phyloP scores from a whole-genome alignment of 345 rosid species.

The Noccaea caerulescens region DNA sequence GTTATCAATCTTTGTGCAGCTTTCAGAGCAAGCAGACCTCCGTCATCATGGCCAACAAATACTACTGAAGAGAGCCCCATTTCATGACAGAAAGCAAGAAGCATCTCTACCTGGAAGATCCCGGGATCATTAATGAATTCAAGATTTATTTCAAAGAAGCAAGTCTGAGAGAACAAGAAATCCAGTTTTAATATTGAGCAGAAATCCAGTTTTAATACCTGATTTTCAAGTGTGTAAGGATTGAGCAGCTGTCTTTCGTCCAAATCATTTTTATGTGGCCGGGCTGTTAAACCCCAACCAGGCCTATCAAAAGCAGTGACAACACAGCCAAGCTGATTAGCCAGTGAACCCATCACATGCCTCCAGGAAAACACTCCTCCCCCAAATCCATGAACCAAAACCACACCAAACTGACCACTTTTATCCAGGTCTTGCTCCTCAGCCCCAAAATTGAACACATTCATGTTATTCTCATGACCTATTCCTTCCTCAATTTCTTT shows the following conservation, averaged over 20 bases:
- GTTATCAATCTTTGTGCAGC: conserved; percentile 68
- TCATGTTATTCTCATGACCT: conserved; percentile 41
- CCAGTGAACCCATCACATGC: conserved; percentile 80
- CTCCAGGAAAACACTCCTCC: conserved; percentile 98
- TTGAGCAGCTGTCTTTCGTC: conserved; percentile 70
- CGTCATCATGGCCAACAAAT: conserved; percentile 92
- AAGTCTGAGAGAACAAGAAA: conserved; percentile 22
- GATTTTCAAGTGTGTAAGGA: conserved; percentile 79
- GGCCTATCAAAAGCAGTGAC: conserved; percentile 92
- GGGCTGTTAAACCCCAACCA: conserved; percentile 91
- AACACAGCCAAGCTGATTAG: conserved; percentile 66
- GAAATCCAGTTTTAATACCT: conserved; percentile 47
- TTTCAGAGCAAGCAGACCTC: conserved; percentile 82
- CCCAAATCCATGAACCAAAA: conserved; percentile 90
- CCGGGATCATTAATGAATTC: conserved; percentile 8
- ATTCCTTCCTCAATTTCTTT: conserved; percentile 62
- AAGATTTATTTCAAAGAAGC: neutral
- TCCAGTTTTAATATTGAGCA: conserved; percentile 48
- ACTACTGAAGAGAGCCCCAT: conserved; percentile 89
- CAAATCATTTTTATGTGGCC: conserved; percentile 70
- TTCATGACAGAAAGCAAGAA: conserved; percentile 79
- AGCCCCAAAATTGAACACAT: conserved; percentile 39
- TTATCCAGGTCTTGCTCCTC: conserved; percentile 50
- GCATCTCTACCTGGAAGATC: conserved; percentile 78
- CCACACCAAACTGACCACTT: conserved; percentile 64